Percentiles rank a stretch among this genome's conserved stretches.
Evolutionary conservation across 1,139 yeast genomes (phyloP).

Genomic region (Tardiomyces digboiensis): DNA sequence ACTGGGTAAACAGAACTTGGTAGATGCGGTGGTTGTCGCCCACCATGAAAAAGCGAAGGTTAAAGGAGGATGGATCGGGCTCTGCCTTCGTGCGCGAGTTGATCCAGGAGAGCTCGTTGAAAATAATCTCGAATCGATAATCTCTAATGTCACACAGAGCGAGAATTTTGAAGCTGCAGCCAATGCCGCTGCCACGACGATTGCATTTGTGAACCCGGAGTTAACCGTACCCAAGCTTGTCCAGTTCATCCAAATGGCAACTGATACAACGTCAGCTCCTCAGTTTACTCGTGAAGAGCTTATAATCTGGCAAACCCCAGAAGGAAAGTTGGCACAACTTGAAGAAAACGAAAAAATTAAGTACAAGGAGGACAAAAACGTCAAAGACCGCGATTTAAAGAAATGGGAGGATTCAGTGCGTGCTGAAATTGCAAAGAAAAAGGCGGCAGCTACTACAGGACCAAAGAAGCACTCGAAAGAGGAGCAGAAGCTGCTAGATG

Average conservation of each 20-base stretch:
- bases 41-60: slow-evolving; percentile 37
- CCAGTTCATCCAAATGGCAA: slow-evolving; percentile 25
- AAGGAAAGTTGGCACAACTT: slow-evolving; percentile 51
- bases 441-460: slow-evolving; percentile 16
- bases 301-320: slow-evolving; percentile 56
- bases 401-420: slow-evolving; percentile 88
- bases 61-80: slow-evolving; percentile 71
- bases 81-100: slow-evolving; percentile 48
- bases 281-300: slow-evolving; percentile 36
- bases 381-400: slow-evolving; percentile 74
- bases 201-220: slow-evolving; percentile 62
- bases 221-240: slow-evolving; percentile 45
- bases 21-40: slow-evolving; percentile 41
- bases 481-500: slow-evolving; percentile 55
- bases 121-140: slow-evolving; percentile 31
- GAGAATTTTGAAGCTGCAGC: slow-evolving; percentile 32
- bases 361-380: slow-evolving; percentile 43
- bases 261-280: neutral
- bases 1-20: slow-evolving; percentile 15
- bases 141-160: slow-evolving; percentile 23
- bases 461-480: slow-evolving; percentile 61
- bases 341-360: slow-evolving; percentile 9
- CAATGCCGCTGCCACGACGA: slow-evolving; percentile 49
- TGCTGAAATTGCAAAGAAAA: slow-evolving; percentile 57
- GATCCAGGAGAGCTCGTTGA: slow-evolving; percentile 59